Evolutionary conservation across 2,329 filamentous ascomycete species (phyloP).

Genomic region (Nothopassalora personata): DNA sequence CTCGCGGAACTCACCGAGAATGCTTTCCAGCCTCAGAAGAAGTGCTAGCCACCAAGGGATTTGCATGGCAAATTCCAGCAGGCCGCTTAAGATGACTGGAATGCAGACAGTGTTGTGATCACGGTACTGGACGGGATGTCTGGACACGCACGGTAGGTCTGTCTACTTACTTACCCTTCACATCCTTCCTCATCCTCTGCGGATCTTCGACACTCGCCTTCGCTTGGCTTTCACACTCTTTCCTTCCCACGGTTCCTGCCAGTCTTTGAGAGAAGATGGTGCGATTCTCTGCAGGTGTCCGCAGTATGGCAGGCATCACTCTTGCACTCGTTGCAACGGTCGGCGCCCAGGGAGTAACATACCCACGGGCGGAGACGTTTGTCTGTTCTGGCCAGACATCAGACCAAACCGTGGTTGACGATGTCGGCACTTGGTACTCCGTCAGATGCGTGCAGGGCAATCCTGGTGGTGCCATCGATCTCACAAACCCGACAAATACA

Average conservation of each 20-base stretch:
- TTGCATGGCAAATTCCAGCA: conserved; percentile 1
- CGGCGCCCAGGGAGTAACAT: background rate
- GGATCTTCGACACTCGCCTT: background rate
- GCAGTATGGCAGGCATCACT: conserved; percentile 6
- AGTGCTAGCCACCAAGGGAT: background rate
- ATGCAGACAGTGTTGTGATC: conserved; percentile 23
- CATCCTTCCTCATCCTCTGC: background rate
- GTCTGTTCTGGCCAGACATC: background rate
- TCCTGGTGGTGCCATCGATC: background rate
- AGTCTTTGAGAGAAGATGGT: conserved; percentile 8
- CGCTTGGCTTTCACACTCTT: conserved; percentile 3
- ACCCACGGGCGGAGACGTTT: background rate
- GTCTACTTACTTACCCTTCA: conserved; percentile 1
- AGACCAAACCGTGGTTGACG: background rate
- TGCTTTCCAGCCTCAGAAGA: background rate
- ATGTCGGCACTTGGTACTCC: background rate
- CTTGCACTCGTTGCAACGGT: conserved; percentile 4
- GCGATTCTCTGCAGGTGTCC: conserved; percentile 8
- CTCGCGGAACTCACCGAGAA: background rate
- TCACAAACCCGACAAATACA: background rate
- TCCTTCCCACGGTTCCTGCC: background rate
- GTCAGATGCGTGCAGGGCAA: background rate
- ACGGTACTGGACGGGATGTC: conserved; percentile 7
- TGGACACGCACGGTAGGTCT: background rate
- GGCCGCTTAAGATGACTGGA: conserved; percentile 23